phyloP scores from a whole-genome alignment of 768 basidiomycete genomes.

The Austroboletus eburneus region DNA sequence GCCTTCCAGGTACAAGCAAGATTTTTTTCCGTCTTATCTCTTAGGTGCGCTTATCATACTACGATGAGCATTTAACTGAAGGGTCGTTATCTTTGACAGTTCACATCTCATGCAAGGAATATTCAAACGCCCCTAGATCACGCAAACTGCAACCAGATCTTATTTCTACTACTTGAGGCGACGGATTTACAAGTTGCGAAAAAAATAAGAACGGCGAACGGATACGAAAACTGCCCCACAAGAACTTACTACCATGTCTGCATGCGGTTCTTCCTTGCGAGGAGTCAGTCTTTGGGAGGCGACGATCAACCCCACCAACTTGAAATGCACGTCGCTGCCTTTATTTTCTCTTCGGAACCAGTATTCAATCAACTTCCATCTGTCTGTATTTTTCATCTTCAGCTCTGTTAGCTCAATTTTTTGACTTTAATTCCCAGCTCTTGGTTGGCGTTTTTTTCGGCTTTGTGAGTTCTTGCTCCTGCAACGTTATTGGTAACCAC shows the following conservation, averaged over 20 bases:
- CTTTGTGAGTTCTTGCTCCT: constrained; percentile 30
- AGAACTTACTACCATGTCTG: constrained; percentile 6
- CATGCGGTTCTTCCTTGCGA: neutral
- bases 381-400: constrained; percentile 26
- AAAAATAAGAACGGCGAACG: neutral
- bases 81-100: constrained; percentile 38
- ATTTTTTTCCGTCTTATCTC: neutral
- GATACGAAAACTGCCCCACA: neutral
- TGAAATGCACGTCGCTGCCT: constrained; percentile 50
- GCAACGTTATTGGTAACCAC: too few species aligned
- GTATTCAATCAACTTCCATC: constrained; percentile 49
- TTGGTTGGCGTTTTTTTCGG: constrained; percentile 48
- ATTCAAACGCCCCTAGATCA: too few species aligned
- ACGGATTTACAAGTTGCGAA: neutral
- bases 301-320: constrained; percentile 45
- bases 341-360: constrained; percentile 45
- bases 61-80: neutral
- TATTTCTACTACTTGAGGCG: too few species aligned
- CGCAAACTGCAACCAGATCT: too few species aligned
- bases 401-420: too few species aligned
- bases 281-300: constrained; percentile 7
- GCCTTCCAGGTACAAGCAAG: too few species aligned
- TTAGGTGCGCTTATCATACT: neutral
- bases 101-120: too few species aligned
- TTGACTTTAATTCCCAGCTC: constrained; percentile 20